Base-by-base conservation (phyloP, 495 filamentous ascomycete species). In the Geopyxis carbonaria region DNA sequence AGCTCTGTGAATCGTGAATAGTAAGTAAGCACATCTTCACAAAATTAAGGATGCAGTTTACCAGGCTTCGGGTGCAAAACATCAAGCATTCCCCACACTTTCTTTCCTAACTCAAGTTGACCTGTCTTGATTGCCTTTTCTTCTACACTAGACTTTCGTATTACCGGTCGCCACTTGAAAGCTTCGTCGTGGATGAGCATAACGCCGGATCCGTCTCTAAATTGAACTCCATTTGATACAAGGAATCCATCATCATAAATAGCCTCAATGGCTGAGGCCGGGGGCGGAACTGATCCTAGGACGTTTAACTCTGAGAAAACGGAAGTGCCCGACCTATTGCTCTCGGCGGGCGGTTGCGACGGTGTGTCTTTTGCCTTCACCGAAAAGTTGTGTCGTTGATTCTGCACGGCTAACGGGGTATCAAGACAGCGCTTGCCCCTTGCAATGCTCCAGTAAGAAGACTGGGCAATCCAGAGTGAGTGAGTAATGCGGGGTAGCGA, bases 41-140 rank as follows among this genome's bases (percentile, higher is more conserved):
- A 22, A 5, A 4, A 8, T 4, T 20, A 14, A 18, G 11, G 11
- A 18, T 11, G n/a, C 15, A 43, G 64, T 74, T 41, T 61, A 92
- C 84, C 85, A 50, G 89, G 89, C 57, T 89, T 77, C 44, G 89
- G 89, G 80, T 80, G 93, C 19, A 93, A 64, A 45, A 85, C 30
- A 25, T 70, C 70, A 57, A 97, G 59, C 34, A 93, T 30, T 0
- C 80, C 85, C 67, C 83, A 91, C 22, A 63, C 76, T 46, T 76
- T 76, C 31, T 63, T 54, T 4, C 64, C 61, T 5, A 87, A 64
- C 50, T 91, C 81, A 70, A 80, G 87, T 53, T 85, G 75, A 6
- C 87, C 84, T 58, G 73, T 80, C 16, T 52, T 52, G 58, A 92
- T 91, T 9, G 55, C 48, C 56, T 64, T 60, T 42, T 59, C 46